A percentile compares a stretch with the other conserved stretches of the same genome.
Evolutionary conservation across 2,329 filamentous ascomycete genomes (phyloP).

Genomic region (Penicillium sp.): DNA sequence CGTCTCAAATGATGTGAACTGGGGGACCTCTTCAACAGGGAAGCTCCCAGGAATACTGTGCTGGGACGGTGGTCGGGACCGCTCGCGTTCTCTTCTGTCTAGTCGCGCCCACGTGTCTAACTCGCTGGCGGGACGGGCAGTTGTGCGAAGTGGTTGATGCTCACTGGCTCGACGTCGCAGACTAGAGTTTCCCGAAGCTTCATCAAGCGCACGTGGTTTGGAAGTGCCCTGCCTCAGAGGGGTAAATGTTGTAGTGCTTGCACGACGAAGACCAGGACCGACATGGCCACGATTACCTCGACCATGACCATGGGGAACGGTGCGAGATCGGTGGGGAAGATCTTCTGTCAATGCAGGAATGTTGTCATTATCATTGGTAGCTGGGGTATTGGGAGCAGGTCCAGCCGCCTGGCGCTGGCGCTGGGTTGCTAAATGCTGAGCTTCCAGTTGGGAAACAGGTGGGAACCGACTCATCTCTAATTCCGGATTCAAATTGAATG

Average conservation of each 20-base stretch:
- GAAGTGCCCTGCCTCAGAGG: conserved; percentile 9
- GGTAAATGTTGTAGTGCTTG: conserved; percentile 26
- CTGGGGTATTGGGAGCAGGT: not conserved
- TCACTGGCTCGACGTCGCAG: conserved; percentile 33
- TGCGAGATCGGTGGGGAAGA: conserved; percentile 11
- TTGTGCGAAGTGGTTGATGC: conserved; percentile 19
- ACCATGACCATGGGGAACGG: not conserved
- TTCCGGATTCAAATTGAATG: conserved; percentile 22
- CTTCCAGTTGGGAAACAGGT: conserved; percentile 40
- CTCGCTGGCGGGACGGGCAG: not conserved
- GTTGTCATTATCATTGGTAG: not conserved
- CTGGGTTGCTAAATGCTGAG: conserved; percentile 31
- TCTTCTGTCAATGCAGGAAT: conserved; percentile 2
- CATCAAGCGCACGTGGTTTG: not conserved
- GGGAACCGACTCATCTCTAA: conserved; percentile 33
- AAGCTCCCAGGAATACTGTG: conserved; percentile 27
- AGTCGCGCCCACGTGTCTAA: conserved; percentile 20
- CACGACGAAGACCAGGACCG: conserved; percentile 14
- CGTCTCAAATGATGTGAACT: not conserved
- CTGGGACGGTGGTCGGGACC: conserved; percentile 5
- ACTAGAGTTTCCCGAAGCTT: not conserved
- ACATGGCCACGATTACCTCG: not conserved
- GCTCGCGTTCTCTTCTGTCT: conserved; percentile 19
- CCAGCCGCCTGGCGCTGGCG: conserved; percentile 6
- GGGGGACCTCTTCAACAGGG: conserved; percentile 18